These are phyloP conservation scores for Colletotrichum camelliae DNA, from an alignment of 2,329 filamentous ascomycete genomes.

Conservation along the genomic window DNA sequence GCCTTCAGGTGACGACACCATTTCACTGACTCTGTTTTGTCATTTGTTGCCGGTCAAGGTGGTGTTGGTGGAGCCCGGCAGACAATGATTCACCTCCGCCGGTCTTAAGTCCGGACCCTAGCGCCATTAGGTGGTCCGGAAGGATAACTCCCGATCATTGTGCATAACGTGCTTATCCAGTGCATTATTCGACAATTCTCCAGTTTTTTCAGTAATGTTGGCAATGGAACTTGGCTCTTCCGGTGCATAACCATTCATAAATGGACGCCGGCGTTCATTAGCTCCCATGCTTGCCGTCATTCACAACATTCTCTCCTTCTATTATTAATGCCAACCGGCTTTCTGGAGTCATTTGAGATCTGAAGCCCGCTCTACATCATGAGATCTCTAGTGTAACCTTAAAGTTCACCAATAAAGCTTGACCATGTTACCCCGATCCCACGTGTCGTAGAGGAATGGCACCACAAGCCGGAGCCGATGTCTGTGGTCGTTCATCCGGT, in stretches of 20 bases:
- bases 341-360: neutral
- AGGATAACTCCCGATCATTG: neutral
- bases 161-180: neutral
- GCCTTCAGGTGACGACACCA: neutral
- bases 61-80: neutral
- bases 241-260: neutral
- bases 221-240: neutral
- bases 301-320: neutral
- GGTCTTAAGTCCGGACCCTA: neutral
- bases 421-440: neutral
- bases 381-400: neutral
- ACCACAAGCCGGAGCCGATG: neutral
- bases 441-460: neutral
- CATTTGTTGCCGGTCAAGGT: neutral
- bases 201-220: neutral
- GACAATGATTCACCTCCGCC: neutral
- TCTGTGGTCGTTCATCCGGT: neutral
- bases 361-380: neutral
- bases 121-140: neutral
- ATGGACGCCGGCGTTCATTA: neutral
- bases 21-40: neutral
- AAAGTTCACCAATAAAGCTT: neutral
- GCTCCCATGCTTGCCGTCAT: neutral
- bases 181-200: neutral
- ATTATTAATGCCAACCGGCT: neutral